A percentile compares a stretch with the other conserved stretches of the same genome.
Evolutionary conservation across 2,329 filamentous ascomycete species (phyloP).

Genomic region (Pseudogymnoascus sp.): DNA sequence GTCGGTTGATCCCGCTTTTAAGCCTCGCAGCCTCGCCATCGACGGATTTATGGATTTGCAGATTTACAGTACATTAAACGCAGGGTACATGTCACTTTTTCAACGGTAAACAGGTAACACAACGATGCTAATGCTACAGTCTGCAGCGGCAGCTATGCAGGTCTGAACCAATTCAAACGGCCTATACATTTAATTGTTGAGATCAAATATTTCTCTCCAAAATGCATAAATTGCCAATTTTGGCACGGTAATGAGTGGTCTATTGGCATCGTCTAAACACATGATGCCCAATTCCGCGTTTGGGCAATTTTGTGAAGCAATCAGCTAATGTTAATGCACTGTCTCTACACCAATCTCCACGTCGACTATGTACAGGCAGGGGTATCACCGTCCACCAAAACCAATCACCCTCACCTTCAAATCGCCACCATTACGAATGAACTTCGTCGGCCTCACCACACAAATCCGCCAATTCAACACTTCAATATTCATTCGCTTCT

Average conservation of each 20-base stretch:
- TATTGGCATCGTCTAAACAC: neutral
- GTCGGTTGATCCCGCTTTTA: constrained; percentile 10
- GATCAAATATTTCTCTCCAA: neutral
- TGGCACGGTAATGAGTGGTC: neutral
- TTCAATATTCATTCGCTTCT: neutral
- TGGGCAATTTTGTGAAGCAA: neutral
- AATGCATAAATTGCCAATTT: neutral
- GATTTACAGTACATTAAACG: constrained; percentile 1
- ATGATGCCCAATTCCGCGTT: neutral
- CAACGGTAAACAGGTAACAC: neutral
- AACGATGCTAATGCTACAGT: neutral
- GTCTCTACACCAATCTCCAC: neutral
- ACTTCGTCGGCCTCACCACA: neutral
- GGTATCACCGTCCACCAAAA: constrained; percentile 3
- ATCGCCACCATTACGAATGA: constrained; percentile 6
- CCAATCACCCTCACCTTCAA: constrained; percentile 4
- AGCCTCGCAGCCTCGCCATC: constrained; percentile 5
- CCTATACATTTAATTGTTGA: neutral
- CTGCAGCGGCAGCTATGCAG: neutral
- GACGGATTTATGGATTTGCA: neutral
- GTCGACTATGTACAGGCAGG: constrained; percentile 1
- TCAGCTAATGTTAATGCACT: neutral
- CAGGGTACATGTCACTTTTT: constrained; percentile 3
- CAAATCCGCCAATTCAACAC: neutral
- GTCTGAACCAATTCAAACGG: neutral